Evolutionary conservation across 2,329 filamentous ascomycete species (phyloP), one percentile per base, ranked within the genome.

Genomic region (Colletotrichum liriopes): DNA sequence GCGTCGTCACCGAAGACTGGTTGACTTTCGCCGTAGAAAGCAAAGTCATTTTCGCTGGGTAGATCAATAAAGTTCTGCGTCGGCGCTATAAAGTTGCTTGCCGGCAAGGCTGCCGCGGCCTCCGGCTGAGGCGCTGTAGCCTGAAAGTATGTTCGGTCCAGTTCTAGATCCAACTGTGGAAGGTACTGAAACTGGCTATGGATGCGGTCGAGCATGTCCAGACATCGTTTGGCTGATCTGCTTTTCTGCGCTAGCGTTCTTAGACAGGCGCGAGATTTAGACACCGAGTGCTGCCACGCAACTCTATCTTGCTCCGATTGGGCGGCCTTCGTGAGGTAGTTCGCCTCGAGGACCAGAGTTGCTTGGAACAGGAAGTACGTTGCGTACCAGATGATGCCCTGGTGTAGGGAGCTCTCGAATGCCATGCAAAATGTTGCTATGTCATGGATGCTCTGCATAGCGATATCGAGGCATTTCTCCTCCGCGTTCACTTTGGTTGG

Each of bases 281-380:
- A 72, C 5, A 69, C 70, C 39, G 66, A 59, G 45, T 72, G 60
- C 37, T 61, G 66, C 55, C 65, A 70, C 7, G 52, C 68, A 3
- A 68, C 39, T 23, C 64, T 56, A 29, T 68, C 49, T 20, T 37
- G 37, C 5, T 63, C 41, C 1, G 58, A 11, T 6, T 32, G 49
- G 7, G 35, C 49, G 18, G 3, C 32, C 18, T 51, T 43, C n/a
- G 68, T 61, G 35, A 67, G 49, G 26, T 68, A 58, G 20, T 65
- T 92, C 77, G 76, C 75, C 52, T 81, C 79, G 1, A 82, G 81
- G 3, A 86, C 83, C 3, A 86, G 76, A 0, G 80, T 80, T 0
- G 83, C 84, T 65, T 86, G 84, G 66, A 86, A 86, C 1, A 85
- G 75, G 67, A 85, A 85, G 74, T 84, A 86, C 14, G 83, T 81